Evolutionary conservation across 2,329 filamentous ascomycete species (phyloP).

Genomic region (Coleophoma crateriformis): DNA sequence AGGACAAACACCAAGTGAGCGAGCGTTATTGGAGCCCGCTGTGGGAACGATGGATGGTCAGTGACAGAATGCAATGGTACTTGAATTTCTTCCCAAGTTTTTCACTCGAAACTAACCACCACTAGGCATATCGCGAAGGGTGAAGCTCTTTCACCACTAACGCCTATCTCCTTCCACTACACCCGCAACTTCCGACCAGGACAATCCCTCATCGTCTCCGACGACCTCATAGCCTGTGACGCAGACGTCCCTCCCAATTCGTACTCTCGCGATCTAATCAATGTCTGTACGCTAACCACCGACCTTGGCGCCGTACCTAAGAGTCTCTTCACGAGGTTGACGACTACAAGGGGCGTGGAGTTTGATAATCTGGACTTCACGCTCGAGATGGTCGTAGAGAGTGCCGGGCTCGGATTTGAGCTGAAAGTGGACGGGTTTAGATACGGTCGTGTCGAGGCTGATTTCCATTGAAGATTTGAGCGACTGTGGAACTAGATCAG

Average conservation of each 20-base stretch:
- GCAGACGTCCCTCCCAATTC: slow-evolving; percentile 56
- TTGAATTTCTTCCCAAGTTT: slow-evolving; percentile 34
- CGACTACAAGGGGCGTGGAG: slow-evolving; percentile 73
- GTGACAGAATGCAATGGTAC: slow-evolving; percentile 81
- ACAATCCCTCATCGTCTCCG: slow-evolving; percentile 71
- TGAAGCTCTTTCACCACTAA: slow-evolving; percentile 67
- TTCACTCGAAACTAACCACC: slow-evolving; percentile 3
- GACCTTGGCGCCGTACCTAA: slow-evolving; percentile 72
- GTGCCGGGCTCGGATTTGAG: slow-evolving; percentile 71
- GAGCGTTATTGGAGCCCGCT: slow-evolving; percentile 76
- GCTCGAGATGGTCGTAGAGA: slow-evolving; percentile 77
- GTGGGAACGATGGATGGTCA: slow-evolving; percentile 81
- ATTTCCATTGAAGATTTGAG: slow-evolving; percentile 55
- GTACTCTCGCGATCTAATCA: slow-evolving; percentile 56
- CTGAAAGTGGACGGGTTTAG: slow-evolving; percentile 72
- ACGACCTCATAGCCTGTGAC: slow-evolving; percentile 74
- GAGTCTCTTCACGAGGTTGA: slow-evolving; percentile 67
- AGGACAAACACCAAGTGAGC: slow-evolving; percentile 64
- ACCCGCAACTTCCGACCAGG: slow-evolving; percentile 76
- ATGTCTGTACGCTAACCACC: slow-evolving; percentile 76
- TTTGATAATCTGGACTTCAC: slow-evolving; percentile 81
- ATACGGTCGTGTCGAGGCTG: slow-evolving; percentile 72
- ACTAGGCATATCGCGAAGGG: slow-evolving; percentile 39
- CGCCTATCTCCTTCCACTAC: slow-evolving; percentile 77
- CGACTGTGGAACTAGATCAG: too few species aligned